phyloP scores from a whole-genome alignment of 257 asterid genomes.

The Solanum chiquidenum region DNA sequence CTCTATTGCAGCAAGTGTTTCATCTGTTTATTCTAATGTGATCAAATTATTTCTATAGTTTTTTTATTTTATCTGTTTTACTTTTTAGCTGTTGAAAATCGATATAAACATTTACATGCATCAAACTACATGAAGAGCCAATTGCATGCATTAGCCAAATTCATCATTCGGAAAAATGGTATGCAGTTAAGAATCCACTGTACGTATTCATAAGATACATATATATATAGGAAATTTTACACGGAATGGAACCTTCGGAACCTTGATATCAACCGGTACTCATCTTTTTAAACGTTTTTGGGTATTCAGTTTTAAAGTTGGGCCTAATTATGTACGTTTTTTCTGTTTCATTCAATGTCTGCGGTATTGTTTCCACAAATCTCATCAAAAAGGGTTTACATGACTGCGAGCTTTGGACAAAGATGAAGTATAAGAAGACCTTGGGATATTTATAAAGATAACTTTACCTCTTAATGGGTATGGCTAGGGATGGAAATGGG shows the following conservation, averaged over 20 bases:
- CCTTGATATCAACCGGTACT: background rate
- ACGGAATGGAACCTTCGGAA: background rate
- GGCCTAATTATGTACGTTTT: background rate
- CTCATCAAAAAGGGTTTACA: too few species aligned
- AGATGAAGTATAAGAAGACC: too few species aligned
- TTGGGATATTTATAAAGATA: too few species aligned
- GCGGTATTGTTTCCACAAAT: too few species aligned
- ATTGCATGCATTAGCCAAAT: background rate
- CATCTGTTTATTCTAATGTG: background rate
- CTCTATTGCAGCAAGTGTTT: background rate
- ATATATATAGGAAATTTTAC: background rate
- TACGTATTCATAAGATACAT: background rate
- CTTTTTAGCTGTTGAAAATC: background rate
- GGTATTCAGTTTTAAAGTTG: background rate
- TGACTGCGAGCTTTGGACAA: too few species aligned
- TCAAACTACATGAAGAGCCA: background rate
- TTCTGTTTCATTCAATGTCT: too few species aligned
- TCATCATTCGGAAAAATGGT: background rate
- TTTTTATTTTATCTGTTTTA: too few species aligned
- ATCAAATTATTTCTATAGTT: background rate
- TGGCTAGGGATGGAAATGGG: background rate
- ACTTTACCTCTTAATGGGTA: background rate
- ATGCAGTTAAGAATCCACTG: background rate
- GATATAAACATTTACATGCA: background rate
- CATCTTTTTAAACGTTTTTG: background rate